phyloP scores from a whole-genome alignment of 2,329 filamentous ascomycete genomes.

The Cladophialophora yegresii region DNA sequence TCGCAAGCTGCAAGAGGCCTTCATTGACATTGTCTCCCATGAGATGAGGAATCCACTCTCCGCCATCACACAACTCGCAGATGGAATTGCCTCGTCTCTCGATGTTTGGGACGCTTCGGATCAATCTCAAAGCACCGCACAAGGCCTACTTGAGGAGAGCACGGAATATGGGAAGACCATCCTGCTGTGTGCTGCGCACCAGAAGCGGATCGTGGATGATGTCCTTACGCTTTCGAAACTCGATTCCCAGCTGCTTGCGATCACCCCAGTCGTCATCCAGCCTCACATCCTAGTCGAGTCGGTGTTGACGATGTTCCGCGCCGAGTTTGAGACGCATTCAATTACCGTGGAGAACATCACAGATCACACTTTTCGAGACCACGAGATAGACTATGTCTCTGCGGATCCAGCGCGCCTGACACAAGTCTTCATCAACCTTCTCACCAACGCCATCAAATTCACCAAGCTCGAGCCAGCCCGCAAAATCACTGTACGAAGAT shows the following conservation, averaged over 20 bases:
- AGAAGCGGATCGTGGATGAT: conserved; percentile 74
- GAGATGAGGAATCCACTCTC: conserved; percentile 60
- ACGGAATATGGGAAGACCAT: conserved; percentile 76
- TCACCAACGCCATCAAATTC: conserved; percentile 65
- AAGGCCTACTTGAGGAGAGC: conserved; percentile 57
- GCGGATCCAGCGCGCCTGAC: conserved; percentile 59
- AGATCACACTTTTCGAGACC: conserved; percentile 12
- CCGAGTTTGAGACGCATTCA: conserved; percentile 55
- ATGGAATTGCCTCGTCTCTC: conserved; percentile 54
- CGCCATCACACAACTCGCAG: conserved; percentile 62
- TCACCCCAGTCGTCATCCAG: conserved; percentile 69
- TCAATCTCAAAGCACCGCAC: conserved; percentile 5
- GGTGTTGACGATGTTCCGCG: conserved; percentile 74
- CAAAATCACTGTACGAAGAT: conserved; percentile 21
- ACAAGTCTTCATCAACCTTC: conserved; percentile 63
- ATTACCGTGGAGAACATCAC: conserved; percentile 23
- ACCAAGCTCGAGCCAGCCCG: conserved; percentile 42
- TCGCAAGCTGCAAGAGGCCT: conserved; percentile 64
- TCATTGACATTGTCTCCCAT: conserved; percentile 69
- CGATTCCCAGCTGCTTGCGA: conserved; percentile 70
- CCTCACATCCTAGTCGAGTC: conserved; percentile 66
- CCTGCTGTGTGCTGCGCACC: conserved; percentile 72
- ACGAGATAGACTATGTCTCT: conserved; percentile 47
- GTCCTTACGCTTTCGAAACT: conserved; percentile 73
- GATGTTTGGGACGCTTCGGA: conserved; percentile 37